Base-by-base conservation (phyloP, 768 basidiomycete genomes). In the Tricholoma flavovirens region DNA sequence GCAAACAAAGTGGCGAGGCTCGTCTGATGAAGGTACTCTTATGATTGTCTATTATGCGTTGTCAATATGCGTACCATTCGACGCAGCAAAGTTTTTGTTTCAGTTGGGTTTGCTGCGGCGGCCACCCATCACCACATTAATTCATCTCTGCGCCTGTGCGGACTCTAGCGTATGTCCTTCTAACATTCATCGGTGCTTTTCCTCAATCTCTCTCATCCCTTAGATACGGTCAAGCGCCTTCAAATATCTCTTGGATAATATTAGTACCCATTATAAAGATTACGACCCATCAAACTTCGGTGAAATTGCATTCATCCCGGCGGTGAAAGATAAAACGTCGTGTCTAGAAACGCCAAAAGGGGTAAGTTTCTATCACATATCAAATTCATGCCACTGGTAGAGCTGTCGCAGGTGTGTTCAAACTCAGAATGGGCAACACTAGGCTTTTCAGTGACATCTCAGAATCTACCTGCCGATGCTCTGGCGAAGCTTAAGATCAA, bases 21-120 rank as follows among this genome's bases (percentile, higher is more conserved):
- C 79, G 9, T 93, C 93, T 0, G 92, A 93, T 26, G 95, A 97
- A 86, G 93, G 94, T 89, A 32, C 10, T n/a, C 5, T 38, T 32
- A 72, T 55, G 21, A 5, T 38, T 22, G 49, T 6, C n/a, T 32
- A 5, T 49, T 49, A 35, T 15, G 24, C 24, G 40, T 56, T 51
- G 51, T 17, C 33, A n/a, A 45, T 10, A 57, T 38, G n/a, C 48
- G 32, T 40, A 42, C 35, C 10, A 17, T 21, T 55, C 54, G 11
- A 30, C 56, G 11, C 62, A 93, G 95, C 92, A 1, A 93, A 87
- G 63, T 82, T 98, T 58, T 71, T 95, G 12, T 88, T 83, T 68
- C 75, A 79, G 15, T 73, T 93, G 26, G 90, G 90, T 22, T 69
- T 93, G 40, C 80, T 75, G 32, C 80, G 85, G 9, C 78, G 77